Percentiles rank a stretch among this genome's conserved stretches.
These are phyloP conservation scores for Pythium aquatile DNA, from an alignment of 352 stramenopile species.

Conservation along the genomic window DNA sequence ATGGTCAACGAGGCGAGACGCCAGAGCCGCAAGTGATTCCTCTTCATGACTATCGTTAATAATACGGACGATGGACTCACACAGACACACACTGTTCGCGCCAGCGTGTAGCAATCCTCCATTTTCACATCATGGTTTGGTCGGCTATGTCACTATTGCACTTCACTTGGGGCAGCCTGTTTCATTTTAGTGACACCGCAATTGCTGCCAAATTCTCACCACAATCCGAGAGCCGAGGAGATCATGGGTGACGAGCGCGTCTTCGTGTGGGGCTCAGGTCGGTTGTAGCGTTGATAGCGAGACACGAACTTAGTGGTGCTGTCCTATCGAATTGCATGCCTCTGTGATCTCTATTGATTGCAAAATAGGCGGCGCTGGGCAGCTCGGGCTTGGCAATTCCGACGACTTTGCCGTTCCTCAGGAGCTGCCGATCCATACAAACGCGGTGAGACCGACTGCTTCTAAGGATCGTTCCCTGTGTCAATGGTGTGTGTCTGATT, in stretches of 20 bases:
- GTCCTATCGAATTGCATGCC: not conserved
- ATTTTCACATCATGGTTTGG: not conserved
- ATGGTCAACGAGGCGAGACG: slow-evolving; percentile 77
- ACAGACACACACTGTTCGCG: not conserved
- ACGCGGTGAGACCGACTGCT: not conserved
- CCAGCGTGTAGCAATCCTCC: not conserved
- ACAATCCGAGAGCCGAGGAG: not conserved
- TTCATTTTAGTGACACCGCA: not conserved
- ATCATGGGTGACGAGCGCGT: not conserved
- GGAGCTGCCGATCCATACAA: not conserved
- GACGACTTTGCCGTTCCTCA: slow-evolving; percentile 62
- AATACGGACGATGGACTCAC: not conserved
- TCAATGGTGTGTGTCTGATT: not conserved
- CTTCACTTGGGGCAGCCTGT: not conserved
- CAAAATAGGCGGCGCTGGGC: slow-evolving; percentile 49
- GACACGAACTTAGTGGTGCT: not conserved
- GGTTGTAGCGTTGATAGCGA: not conserved
- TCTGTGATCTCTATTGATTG: not conserved
- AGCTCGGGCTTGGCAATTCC: slow-evolving; percentile 55
- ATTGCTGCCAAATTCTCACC: not conserved
- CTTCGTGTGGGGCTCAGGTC: slow-evolving; percentile 68
- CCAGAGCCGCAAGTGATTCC: slow-evolving; percentile 52
- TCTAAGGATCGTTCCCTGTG: no score
- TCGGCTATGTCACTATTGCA: not conserved
- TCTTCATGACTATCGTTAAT: not conserved